A percentile compares a stretch with the other conserved stretches of the same genome.
Conservation (phyloP, 371 early-diverging fungal species). For the Mucor velutinosus region DNA sequence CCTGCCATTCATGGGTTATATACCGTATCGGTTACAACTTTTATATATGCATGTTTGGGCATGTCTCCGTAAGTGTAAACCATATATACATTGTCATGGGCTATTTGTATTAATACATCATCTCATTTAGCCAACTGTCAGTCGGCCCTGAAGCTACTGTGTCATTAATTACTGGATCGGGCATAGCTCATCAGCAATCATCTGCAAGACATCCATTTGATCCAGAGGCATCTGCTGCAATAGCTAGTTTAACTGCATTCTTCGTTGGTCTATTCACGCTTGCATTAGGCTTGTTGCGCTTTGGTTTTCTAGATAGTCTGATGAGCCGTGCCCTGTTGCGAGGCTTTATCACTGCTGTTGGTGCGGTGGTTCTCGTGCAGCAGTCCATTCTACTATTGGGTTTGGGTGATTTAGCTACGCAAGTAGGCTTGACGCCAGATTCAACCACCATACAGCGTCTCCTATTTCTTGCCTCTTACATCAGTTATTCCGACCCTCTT, state of each 20-base stretch:
- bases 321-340: slow-evolving; percentile 84
- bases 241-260: slow-evolving; percentile 69
- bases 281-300: slow-evolving; percentile 81
- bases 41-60: slow-evolving; percentile 82
- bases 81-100: background rate
- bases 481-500: slow-evolving; percentile 12
- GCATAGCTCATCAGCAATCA: slow-evolving; percentile 50
- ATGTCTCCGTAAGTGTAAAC: slow-evolving; percentile 64
- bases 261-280: slow-evolving; percentile 87
- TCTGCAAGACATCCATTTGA: slow-evolving; percentile 36
- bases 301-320: slow-evolving; percentile 92
- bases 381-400: slow-evolving; percentile 78
- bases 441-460: slow-evolving; percentile 74
- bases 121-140: slow-evolving; percentile 64
- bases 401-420: slow-evolving; percentile 37
- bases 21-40: slow-evolving; percentile 69
- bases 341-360: slow-evolving; percentile 91
- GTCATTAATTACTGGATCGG: slow-evolving; percentile 80
- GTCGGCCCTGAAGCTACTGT: slow-evolving; percentile 90
- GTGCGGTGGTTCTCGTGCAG: slow-evolving; percentile 80
- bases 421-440: slow-evolving; percentile 50
- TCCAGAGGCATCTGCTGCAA: slow-evolving; percentile 45
- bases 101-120: background rate
- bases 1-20: slow-evolving; percentile 86
- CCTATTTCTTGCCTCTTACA: slow-evolving; percentile 41